Conservation (phyloP, 2,329 filamentous ascomycete species). For the Fusarium redolens region DNA sequence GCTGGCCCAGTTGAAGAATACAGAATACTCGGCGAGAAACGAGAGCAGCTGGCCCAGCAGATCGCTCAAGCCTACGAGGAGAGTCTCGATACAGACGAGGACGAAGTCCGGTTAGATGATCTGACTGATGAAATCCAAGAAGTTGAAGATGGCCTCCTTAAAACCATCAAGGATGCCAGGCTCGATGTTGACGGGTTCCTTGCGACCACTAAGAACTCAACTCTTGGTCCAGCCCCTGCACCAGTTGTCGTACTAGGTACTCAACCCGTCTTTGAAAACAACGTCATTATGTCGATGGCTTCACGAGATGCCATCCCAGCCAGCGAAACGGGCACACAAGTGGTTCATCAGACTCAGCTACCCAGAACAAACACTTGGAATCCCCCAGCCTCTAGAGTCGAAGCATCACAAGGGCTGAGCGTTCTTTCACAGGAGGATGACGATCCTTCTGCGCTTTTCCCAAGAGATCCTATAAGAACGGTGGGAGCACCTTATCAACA, state of each 20-base stretch:
- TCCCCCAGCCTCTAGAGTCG: constrained; percentile 32
- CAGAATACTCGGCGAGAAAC: constrained; percentile 55
- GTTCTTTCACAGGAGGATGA: constrained; percentile 43
- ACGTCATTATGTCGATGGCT: constrained; percentile 49
- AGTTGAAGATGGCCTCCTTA: constrained; percentile 57
- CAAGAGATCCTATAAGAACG: constrained; percentile 34
- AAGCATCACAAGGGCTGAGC: constrained; percentile 33
- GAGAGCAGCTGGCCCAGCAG: constrained; percentile 58
- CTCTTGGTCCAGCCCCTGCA: constrained; percentile 6
- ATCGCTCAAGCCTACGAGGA: constrained; percentile 64
- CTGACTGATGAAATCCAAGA: constrained; percentile 58
- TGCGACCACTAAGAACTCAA: constrained; percentile 39
- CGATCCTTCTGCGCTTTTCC: constrained; percentile 39
- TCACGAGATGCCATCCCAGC: constrained; percentile 49
- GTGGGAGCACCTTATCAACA: constrained; percentile 7
- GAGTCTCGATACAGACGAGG: constrained; percentile 62
- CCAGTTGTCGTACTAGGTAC: constrained; percentile 57
- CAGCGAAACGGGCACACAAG: constrained; percentile 55
- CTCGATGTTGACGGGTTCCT: constrained; percentile 57
- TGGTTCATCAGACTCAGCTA: constrained; percentile 65
- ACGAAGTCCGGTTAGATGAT: constrained; percentile 62
- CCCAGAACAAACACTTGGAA: constrained; percentile 45
- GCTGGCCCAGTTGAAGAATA: constrained; percentile 56
- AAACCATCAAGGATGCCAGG: constrained; percentile 56
- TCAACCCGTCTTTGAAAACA: constrained; percentile 51